Conservation (phyloP, 176 grass and related monocot genomes). For the Pontederia paniculata region DNA sequence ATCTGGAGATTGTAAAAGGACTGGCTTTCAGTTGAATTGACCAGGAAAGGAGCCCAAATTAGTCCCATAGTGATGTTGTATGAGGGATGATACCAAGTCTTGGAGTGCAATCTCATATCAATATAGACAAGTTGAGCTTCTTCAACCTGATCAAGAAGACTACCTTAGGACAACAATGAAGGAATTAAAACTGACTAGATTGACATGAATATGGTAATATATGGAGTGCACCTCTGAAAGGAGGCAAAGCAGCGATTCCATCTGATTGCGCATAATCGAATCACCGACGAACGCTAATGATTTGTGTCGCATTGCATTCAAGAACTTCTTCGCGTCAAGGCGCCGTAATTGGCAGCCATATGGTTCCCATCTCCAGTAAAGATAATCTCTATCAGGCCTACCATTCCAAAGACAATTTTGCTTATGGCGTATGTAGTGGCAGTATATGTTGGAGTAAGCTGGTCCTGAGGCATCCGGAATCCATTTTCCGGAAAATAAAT, state of each 20-base stretch:
- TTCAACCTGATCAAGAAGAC: constrained; percentile 37
- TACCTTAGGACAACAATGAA: no score
- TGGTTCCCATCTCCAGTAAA: constrained; percentile 67
- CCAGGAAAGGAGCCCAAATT: constrained; percentile 59
- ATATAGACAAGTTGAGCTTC: constrained; percentile 64
- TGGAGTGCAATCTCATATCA: constrained; percentile 38
- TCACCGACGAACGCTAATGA: constrained; percentile 73
- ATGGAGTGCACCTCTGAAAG: constrained; percentile 16
- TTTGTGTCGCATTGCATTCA: constrained; percentile 25
- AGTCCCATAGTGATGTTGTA: constrained; percentile 57
- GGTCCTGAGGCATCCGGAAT: constrained; percentile 21
- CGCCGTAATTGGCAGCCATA: constrained; percentile 36
- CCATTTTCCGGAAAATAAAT: constrained; percentile 55
- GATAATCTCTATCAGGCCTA: constrained; percentile 48
- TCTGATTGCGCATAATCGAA: constrained; percentile 54
- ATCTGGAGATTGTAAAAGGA: constrained; percentile 46
- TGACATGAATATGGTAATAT: no score
- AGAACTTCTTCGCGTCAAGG: constrained; percentile 38
- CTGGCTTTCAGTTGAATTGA: constrained; percentile 39
- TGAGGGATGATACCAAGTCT: constrained; percentile 46
- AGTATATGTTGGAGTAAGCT: constrained; percentile 55
- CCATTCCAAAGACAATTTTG: constrained; percentile 67
- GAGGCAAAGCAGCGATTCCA: constrained; percentile 63
- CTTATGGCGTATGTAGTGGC: constrained; percentile 44
- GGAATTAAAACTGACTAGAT: no score